phyloP scores from a whole-genome alignment of 768 basidiomycete species.

The Lentinula lateritia region DNA sequence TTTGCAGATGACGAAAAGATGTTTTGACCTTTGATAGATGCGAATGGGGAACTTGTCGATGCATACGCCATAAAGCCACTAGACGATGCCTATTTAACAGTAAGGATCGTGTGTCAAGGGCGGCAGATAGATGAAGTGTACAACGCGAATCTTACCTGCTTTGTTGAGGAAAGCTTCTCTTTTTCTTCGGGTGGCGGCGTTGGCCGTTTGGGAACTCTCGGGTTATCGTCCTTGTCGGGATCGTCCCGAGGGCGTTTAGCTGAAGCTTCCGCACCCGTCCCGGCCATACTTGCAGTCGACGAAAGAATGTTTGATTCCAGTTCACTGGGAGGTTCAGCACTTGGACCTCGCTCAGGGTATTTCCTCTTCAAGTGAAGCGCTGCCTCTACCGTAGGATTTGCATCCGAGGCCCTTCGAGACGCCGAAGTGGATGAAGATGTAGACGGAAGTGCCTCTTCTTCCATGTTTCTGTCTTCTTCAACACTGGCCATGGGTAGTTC shows the following conservation, averaged over 20 bases:
- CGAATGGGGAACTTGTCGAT: constrained; percentile 68
- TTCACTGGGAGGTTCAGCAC: constrained; percentile 44
- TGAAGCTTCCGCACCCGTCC: not conserved
- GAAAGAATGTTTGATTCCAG: constrained; percentile 13
- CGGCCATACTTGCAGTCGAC: constrained; percentile 27
- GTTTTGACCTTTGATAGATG: constrained; percentile 65
- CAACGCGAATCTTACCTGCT: constrained; percentile 41
- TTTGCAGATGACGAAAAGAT: constrained; percentile 35
- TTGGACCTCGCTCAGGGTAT: constrained; percentile 60
- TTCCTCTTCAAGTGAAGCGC: constrained; percentile 72
- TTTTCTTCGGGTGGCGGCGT: constrained; percentile 59
- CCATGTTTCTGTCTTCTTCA: not conserved
- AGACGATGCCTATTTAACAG: constrained; percentile 23
- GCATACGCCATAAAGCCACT: constrained; percentile 80
- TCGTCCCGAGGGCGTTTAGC: constrained; percentile 61
- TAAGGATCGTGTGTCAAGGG: not conserved
- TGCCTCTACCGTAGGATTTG: constrained; percentile 36
- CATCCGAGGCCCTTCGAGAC: constrained; percentile 30
- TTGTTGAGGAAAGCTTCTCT: constrained; percentile 17
- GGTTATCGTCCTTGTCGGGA: constrained; percentile 56
- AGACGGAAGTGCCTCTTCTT: constrained; percentile 2
- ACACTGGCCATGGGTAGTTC: not conserved
- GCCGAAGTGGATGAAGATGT: constrained; percentile 1
- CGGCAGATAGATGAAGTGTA: constrained; percentile 13
- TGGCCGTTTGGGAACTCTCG: constrained; percentile 51